Conservation (phyloP, 2,329 filamentous ascomycete genomes). For the Tolypocladium amazonense region DNA sequence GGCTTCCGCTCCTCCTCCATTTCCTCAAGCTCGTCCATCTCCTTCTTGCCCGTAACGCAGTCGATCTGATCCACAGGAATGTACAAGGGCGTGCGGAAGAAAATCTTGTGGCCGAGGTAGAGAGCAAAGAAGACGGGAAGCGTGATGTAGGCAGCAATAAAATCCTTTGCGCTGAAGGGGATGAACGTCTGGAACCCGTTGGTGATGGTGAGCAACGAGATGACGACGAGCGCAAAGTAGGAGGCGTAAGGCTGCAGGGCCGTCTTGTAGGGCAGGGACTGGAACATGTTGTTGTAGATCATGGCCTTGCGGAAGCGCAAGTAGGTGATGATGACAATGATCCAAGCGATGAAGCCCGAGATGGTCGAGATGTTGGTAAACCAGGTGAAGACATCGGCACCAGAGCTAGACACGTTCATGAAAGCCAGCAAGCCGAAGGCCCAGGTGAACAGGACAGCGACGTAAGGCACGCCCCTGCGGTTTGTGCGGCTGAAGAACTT, state of each 20-base stretch:
- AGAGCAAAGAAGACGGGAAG: constrained; percentile 49
- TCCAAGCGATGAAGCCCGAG: constrained; percentile 49
- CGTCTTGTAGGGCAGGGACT: constrained; percentile 40
- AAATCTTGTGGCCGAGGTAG: constrained; percentile 51
- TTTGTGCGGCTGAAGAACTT: constrained; percentile 48
- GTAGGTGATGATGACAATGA: constrained; percentile 47
- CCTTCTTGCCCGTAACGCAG: constrained; percentile 45
- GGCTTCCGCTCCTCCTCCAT: constrained; percentile 35
- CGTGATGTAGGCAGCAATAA: constrained; percentile 55
- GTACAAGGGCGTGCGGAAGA: constrained; percentile 30
- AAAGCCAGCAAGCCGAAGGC: constrained; percentile 56
- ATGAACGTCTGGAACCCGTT: constrained; percentile 72
- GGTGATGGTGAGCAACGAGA: constrained; percentile 55
- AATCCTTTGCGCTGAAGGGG: constrained; percentile 52
- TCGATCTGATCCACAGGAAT: constrained; percentile 41
- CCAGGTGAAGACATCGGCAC: constrained; percentile 57
- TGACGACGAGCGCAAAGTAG: constrained; percentile 45
- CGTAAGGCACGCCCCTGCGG: constrained; percentile 49
- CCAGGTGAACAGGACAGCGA: constrained; percentile 41
- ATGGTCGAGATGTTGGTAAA: constrained; percentile 61
- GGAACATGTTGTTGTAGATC: constrained; percentile 36
- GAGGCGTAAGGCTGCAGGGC: constrained; percentile 52
- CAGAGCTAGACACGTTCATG: constrained; percentile 54
- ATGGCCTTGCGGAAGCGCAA: constrained; percentile 50
- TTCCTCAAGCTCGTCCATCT: constrained; percentile 49